phyloP scores from a whole-genome alignment of 768 basidiomycete genomes.

The Tylopilus cervinicoccineus region DNA sequence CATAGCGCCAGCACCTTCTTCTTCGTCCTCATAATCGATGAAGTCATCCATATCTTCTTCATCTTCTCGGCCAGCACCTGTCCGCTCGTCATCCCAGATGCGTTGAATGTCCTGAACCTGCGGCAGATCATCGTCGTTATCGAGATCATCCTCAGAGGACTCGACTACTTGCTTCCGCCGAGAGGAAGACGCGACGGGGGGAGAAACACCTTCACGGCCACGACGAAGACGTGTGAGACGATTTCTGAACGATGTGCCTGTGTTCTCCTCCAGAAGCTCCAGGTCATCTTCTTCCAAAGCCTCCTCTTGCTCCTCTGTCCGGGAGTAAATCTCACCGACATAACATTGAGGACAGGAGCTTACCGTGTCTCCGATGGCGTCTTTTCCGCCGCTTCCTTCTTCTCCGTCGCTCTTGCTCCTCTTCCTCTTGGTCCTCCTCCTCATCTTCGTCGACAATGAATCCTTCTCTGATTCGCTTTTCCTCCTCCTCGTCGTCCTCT shows the following conservation, averaged over 20 bases:
- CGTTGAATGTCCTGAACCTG: conserved; percentile 58
- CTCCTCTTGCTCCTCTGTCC: conserved; percentile 51
- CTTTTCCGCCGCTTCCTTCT: conserved; percentile 66
- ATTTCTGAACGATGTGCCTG: conserved; percentile 73
- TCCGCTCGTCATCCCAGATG: conserved; percentile 77
- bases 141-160: conserved; percentile 76
- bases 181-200: conserved; percentile 57
- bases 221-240: conserved; percentile 74
- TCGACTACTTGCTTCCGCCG: conserved; percentile 57
- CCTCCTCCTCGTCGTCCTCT: conserved; percentile 91
- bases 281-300: conserved; percentile 84
- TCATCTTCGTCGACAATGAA: conserved; percentile 94
- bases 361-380: conserved; percentile 54
- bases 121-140: conserved; percentile 47
- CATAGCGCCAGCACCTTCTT: conserved; percentile 76
- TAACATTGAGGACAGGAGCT: conserved; percentile 17
- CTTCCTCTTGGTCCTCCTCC: conserved; percentile 75
- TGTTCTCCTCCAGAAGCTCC: conserved; percentile 81
- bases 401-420: conserved; percentile 50
- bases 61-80: conserved; percentile 43
- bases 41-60: conserved; percentile 71
- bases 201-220: conserved; percentile 68
- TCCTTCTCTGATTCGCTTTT: conserved; percentile 71
- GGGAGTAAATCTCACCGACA: conserved; percentile 10
- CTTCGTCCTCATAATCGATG: conserved; percentile 75